Conservation (phyloP, 176 grass and related monocot species). For the Oryza australiensis region DNA sequence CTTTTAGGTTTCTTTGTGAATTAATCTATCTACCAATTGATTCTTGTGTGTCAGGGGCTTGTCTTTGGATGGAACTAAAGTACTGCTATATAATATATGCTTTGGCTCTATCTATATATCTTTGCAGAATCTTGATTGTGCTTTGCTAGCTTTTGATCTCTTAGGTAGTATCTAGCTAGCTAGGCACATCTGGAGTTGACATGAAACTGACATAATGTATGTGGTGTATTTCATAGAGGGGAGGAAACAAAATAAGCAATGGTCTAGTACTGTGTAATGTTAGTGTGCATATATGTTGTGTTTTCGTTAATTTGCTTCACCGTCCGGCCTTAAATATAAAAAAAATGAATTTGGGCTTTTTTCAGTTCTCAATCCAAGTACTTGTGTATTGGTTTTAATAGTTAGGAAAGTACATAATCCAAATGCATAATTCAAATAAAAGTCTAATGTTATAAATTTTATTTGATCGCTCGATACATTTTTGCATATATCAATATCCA, state of each 20-base stretch:
- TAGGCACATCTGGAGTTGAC: slow-evolving; percentile 31
- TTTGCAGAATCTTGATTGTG: slow-evolving; percentile 27
- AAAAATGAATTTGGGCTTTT: background rate
- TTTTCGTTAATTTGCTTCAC: background rate
- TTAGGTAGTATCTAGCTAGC: background rate
- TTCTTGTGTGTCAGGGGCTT: slow-evolving; percentile 18
- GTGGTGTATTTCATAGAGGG: background rate
- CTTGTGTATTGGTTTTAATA: background rate
- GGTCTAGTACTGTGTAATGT: background rate
- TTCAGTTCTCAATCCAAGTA: background rate
- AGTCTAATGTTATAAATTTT: background rate
- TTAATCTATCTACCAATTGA: background rate
- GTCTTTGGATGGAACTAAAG: background rate
- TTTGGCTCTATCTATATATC: background rate
- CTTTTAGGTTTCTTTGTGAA: background rate
- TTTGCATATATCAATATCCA: background rate
- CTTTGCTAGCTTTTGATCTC: slow-evolving; percentile 21
- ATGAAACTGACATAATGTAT: slow-evolving; percentile 2
- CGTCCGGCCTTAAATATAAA: background rate
- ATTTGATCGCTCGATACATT: background rate
- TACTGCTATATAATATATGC: slow-evolving; percentile 10
- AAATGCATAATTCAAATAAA: background rate
- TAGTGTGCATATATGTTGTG: background rate
- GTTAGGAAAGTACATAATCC: background rate
- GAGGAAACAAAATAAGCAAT: background rate